phyloP scores from a whole-genome alignment of 208 protist genomes.

The Crithidia acanthocephali region DNA sequence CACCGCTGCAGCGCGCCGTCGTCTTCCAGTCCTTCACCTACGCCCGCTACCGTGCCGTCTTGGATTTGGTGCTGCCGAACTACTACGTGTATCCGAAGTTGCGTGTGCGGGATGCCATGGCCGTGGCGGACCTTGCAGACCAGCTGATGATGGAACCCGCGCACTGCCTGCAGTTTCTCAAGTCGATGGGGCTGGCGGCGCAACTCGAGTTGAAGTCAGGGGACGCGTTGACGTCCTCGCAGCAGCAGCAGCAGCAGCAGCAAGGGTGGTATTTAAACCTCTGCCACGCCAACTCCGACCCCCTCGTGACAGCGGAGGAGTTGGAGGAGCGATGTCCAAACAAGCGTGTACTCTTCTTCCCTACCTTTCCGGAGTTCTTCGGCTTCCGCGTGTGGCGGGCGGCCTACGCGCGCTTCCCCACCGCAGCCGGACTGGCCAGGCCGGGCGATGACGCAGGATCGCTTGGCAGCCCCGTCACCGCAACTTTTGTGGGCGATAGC shows the following conservation, averaged over 20 bases:
- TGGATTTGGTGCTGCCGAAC: conserved; percentile 82
- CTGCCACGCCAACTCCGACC: conserved; percentile 29
- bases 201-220: conserved; percentile 25
- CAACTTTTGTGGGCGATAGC: background rate
- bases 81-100: conserved; percentile 61
- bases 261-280: conserved; percentile 32
- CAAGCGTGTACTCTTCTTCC: conserved; percentile 68
- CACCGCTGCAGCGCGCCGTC: conserved; percentile 70
- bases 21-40: conserved; percentile 89
- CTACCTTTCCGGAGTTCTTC: conserved; percentile 66
- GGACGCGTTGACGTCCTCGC: background rate
- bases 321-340: conserved; percentile 52
- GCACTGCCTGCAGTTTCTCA: conserved; percentile 65
- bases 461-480: background rate
- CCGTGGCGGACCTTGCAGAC: conserved; percentile 49
- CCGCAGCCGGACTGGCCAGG: conserved; percentile 24
- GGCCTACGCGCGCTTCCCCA: conserved; percentile 56
- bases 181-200: conserved; percentile 57
- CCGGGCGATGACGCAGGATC: background rate
- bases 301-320: conserved; percentile 53
- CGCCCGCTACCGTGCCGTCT: conserved; percentile 74
- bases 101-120: conserved; percentile 52
- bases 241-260: background rate
- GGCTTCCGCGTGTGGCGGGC: conserved; percentile 68
- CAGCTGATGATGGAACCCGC: conserved; percentile 55